A percentile compares a stretch with the other conserved stretches of the same genome.
Evolutionary conservation across 352 stramenopile species (phyloP).

Genomic region (Pythium folliculosum): DNA sequence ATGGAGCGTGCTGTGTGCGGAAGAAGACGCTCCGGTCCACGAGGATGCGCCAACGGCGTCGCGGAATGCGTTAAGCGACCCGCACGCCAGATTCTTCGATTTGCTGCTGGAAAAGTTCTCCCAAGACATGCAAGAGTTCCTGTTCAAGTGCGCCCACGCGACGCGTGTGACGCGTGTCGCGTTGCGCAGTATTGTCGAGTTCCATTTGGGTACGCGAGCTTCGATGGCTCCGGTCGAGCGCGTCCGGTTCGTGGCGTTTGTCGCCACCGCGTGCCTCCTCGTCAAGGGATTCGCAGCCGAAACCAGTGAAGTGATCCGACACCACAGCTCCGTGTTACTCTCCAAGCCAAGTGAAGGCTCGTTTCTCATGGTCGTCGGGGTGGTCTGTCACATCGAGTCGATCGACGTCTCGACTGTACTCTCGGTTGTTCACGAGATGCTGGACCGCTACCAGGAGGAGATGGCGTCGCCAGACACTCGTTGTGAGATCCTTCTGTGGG

Average conservation of each 20-base stretch:
- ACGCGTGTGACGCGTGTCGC: neutral
- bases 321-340: neutral
- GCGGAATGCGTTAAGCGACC: neutral
- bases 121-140: constrained; percentile 47
- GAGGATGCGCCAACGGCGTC: neutral
- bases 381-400: constrained; percentile 13
- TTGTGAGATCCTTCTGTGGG: constrained; percentile 15
- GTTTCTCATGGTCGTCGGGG: constrained; percentile 5
- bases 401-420: constrained; percentile 6
- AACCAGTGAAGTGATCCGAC: constrained; percentile 16
- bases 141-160: constrained; percentile 51
- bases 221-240: neutral
- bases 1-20: constrained; percentile 20
- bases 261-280: constrained; percentile 37
- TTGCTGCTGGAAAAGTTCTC: constrained; percentile 71
- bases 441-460: constrained; percentile 7
- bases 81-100: constrained; percentile 36
- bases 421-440: constrained; percentile 1
- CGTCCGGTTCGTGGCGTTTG: constrained; percentile 36
- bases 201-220: neutral
- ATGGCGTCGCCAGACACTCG: neutral
- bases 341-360: neutral
- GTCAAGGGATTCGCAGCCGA: constrained; percentile 44
- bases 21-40: neutral
- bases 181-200: neutral